These are phyloP conservation scores for Bombardia bombarda DNA, from an alignment of 495 filamentous ascomycete genomes.

Conservation along the genomic window DNA sequence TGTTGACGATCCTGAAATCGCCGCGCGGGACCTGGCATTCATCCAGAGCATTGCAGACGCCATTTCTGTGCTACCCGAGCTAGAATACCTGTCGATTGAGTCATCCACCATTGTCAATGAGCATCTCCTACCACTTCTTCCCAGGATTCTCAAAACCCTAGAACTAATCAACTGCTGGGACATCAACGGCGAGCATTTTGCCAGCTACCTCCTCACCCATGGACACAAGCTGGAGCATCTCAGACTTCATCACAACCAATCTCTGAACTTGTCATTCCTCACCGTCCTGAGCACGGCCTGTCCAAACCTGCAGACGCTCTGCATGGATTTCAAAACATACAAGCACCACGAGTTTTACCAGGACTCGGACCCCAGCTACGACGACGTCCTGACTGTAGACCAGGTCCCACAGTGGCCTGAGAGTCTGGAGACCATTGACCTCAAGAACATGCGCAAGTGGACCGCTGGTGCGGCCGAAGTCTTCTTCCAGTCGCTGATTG, in stretches of 20 bases:
- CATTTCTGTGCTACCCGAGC: slow-evolving; percentile 49
- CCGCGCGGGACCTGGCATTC: slow-evolving; percentile 20
- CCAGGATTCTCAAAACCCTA: slow-evolving; percentile 52
- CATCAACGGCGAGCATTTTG: slow-evolving; percentile 50
- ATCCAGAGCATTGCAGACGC: slow-evolving; percentile 47
- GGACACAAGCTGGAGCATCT: slow-evolving; percentile 57
- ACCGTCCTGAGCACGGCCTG: slow-evolving; percentile 52
- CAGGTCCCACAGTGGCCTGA: slow-evolving; percentile 70
- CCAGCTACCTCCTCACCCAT: slow-evolving; percentile 50
- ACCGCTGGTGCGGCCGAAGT: slow-evolving; percentile 51
- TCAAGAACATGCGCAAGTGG: slow-evolving; percentile 69
- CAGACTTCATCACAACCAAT: slow-evolving; percentile 65
- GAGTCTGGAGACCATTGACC: slow-evolving; percentile 58
- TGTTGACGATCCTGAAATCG: slow-evolving; percentile 21
- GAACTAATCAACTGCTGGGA: slow-evolving; percentile 69
- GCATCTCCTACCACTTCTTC: slow-evolving; percentile 52
- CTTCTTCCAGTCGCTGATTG: slow-evolving; percentile 68
- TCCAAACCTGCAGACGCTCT: slow-evolving; percentile 57
- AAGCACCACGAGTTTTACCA: slow-evolving; percentile 39
- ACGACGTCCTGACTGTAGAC: slow-evolving; percentile 46
- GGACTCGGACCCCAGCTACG: slow-evolving; percentile 65
- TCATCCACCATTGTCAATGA: slow-evolving; percentile 58
- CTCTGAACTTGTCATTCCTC: slow-evolving; percentile 66
- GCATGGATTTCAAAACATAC: slow-evolving; percentile 66
- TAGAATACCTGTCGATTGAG: slow-evolving; percentile 59